Evolutionary conservation across 768 basidiomycete species (phyloP).

Genomic region (Lyophyllum shimeji): DNA sequence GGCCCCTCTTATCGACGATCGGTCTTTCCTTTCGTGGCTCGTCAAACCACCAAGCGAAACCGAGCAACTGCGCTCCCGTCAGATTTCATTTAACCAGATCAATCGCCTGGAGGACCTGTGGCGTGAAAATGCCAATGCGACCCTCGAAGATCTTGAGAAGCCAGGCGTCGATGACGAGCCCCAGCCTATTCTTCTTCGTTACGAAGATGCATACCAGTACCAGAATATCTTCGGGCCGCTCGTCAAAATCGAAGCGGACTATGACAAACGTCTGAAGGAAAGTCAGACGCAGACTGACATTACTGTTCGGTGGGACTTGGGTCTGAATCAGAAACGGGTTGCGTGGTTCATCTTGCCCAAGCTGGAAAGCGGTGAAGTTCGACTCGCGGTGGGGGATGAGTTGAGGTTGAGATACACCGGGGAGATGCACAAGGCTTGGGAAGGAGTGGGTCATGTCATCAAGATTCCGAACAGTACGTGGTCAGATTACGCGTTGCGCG

Average conservation of each 20-base stretch:
- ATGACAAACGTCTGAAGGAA: conserved; percentile 96
- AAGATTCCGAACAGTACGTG: conserved; percentile 97
- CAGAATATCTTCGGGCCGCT: conserved; percentile 99
- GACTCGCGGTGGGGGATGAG: conserved; percentile 96
- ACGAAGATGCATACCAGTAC: conserved; percentile 99
- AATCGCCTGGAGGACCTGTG: conserved; percentile 97
- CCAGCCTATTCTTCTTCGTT: conserved; percentile 83
- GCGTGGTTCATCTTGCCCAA: conserved; percentile 98
- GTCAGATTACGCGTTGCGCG: not conserved
- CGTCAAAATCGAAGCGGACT: conserved; percentile 99
- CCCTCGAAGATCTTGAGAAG: conserved; percentile 94
- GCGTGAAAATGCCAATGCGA: conserved; percentile 94
- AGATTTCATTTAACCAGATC: conserved; percentile 96
- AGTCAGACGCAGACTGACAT: conserved; percentile 98
- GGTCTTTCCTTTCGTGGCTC: conserved; percentile 98
- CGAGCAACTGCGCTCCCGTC: conserved; percentile 93
- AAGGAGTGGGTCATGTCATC: conserved; percentile 96
- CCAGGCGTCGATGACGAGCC: conserved; percentile 98
- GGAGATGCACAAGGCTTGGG: conserved; percentile 91
- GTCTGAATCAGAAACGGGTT: conserved; percentile 98
- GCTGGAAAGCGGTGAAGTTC: conserved; percentile 96
- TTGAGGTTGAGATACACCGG: conserved; percentile 86
- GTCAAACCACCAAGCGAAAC: conserved; percentile 97
- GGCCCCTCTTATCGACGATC: conserved; percentile 98
- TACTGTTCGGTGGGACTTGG: conserved; percentile 94